Evolutionary conservation across 164 flowering plant genomes (phyloP), one percentile per base, ranked within the genome.

Genomic region (Echeveria elegans): DNA sequence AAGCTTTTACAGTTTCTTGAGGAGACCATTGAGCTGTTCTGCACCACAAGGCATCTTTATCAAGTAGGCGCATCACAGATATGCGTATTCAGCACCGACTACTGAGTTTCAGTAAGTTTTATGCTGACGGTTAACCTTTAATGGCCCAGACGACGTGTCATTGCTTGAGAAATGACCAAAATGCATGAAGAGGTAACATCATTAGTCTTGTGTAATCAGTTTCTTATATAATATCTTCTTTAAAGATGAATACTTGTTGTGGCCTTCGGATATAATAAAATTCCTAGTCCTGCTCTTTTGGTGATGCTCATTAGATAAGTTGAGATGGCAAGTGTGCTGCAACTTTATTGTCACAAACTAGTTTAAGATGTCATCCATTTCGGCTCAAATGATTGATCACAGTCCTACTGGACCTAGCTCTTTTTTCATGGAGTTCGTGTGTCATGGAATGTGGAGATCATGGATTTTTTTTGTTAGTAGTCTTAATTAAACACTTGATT

Each of bases 91-190:
- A 5, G 6, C 6, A n/a, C n/a, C n/a, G n/a, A n/a, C n/a, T 34
- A 34, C 41, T 2, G 34, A 32, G 45, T 21, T 14, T 18, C 8
- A 28, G n/a, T 37, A 9, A 14, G 18, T 36, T 34, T 37, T 37
- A 21, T 21, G 24, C 66, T 36, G 47, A 63, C 26, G 1, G 66
- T 40, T n/a, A 63, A 36, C 6, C 29, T 63, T 29, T 32, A 36
- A 7, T 34, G 18, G 72, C 77, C 71, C 84, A 94, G 99, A 77
- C 80, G 73, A 59, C 92, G 97, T 84, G 96, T 94, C 69, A 83
- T 94, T 68, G 99, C 97, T 64, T 85, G 97, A 36, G 97, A 94
- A 73, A 82, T 89, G 63, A 91, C 97, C 38, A 94, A 94, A 78
- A 69, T 94, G 31, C 96, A 91, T 74, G 97, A 94, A 77, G 92